phyloP scores from a whole-genome alignment of 148 eudicot species.

The Pharnaceum exiguum region DNA sequence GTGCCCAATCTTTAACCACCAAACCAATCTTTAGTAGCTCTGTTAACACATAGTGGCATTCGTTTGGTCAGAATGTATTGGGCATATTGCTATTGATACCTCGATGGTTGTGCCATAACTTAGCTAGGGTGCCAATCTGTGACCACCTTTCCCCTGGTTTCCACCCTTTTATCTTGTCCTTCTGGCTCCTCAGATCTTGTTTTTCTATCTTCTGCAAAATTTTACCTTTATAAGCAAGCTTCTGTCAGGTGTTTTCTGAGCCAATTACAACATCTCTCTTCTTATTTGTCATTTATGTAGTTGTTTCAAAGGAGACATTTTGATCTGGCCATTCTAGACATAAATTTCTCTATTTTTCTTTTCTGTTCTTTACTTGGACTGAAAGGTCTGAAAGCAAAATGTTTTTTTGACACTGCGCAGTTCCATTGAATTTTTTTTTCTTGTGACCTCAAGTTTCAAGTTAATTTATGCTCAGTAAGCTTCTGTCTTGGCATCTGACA shows the following conservation, averaged over 20 bases:
- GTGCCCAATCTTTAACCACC: conserved; percentile 37
- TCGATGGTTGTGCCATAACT: conserved; percentile 53
- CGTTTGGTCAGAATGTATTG: conserved; percentile 58
- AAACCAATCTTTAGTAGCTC: conserved; percentile 32
- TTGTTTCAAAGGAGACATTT: conserved; percentile 56
- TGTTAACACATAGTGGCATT: conserved; percentile 31
- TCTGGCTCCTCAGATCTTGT: conserved; percentile 29
- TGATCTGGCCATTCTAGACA: conserved; percentile 16
- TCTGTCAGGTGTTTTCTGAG: conserved; percentile 40
- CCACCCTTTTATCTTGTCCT: conserved; percentile 46
- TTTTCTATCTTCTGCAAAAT: background rate
- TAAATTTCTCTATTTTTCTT: background rate
- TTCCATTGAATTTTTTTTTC: conserved; percentile 33
- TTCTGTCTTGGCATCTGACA: no score
- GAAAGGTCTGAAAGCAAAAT: conserved; percentile 15
- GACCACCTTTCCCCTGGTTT: conserved; percentile 32
- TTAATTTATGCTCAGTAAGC: no score
- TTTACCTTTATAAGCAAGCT: conserved; percentile 19
- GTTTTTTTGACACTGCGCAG: conserved; percentile 28
- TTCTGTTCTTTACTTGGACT: background rate
- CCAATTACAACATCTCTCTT: conserved; percentile 47
- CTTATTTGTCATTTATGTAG: conserved; percentile 34
- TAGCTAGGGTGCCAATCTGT: conserved; percentile 59
- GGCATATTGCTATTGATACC: conserved; percentile 54
- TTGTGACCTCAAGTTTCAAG: conserved; percentile 39